These are phyloP conservation scores for Irpex sp. DNA, from an alignment of 1,284 basidiomycete genomes.

Conservation along the genomic window DNA sequence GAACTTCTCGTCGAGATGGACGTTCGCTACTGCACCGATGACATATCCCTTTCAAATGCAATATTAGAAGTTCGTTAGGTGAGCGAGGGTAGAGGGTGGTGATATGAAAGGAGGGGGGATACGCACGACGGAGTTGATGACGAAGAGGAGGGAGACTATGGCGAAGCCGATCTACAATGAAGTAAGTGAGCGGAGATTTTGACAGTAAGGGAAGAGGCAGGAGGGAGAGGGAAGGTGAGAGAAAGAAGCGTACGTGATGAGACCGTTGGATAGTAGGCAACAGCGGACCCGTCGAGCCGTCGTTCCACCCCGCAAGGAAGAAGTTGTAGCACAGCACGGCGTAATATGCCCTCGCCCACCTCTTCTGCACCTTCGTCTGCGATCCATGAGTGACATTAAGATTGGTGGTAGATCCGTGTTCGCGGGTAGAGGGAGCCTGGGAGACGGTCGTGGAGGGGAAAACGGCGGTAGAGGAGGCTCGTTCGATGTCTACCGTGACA, in stretches of 20 bases:
- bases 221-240: not conserved
- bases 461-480: not conserved
- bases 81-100: too few species aligned
- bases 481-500: not conserved
- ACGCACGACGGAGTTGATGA: conserved; percentile 38
- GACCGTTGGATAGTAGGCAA: conserved; percentile 49
- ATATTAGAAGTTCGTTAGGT: not conserved
- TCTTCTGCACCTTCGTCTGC: not conserved
- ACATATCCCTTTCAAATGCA: conserved; percentile 45
- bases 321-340: conserved; percentile 29
- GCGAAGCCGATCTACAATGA: conserved; percentile 37
- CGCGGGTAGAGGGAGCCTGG: not conserved
- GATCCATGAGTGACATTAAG: not conserved
- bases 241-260: conserved; percentile 42
- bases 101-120: not conserved
- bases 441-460: not conserved
- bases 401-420: not conserved
- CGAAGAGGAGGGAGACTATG: conserved; percentile 44
- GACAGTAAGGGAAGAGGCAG: not conserved
- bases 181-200: not conserved
- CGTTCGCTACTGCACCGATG: conserved; percentile 45
- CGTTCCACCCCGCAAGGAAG: conserved; percentile 52
- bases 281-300: conserved; percentile 49
- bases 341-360: conserved; percentile 21
- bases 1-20: conserved; percentile 47